Evolutionary conservation across 208 protist genomes (phyloP), one percentile per base, ranked within the genome.

Genomic region (Acanthamoeba divionensis): DNA sequence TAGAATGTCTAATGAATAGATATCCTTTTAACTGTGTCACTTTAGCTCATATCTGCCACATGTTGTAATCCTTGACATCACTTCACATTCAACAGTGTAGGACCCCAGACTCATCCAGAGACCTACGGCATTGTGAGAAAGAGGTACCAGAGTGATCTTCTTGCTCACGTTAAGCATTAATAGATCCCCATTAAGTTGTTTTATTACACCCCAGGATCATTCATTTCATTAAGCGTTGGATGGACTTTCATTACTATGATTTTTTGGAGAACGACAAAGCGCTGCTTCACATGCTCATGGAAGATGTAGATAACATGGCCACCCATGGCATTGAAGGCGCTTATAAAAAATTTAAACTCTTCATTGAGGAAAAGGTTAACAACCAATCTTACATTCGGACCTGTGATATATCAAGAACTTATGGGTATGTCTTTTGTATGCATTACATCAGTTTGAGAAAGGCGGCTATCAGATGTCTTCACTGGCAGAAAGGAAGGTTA

Each of bases 61-160:
- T n/a, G n/a, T n/a, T n/a, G n/a, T n/a, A n/a, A n/a, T n/a, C n/a
- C n/a, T n/a, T n/a, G n/a, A n/a, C n/a, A n/a, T n/a, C n/a, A n/a
- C n/a, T n/a, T n/a, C n/a, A n/a, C n/a, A n/a, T 79, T 79, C 67
- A 50, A 79, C 67, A 79, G 67, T 31, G 67, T 79, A 29, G 67
- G 67, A 48, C 67, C 67, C 1, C n/a, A 57, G 21, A 79, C 67
- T 13, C 67, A 79, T 31, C 67, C 67, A 12, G 67, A 79, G 29
- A 79, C 67, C 10, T 79, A 54, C 67, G 44, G 15, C 10, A 54
- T 54, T 48, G 67, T 79, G 21, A 41, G 67, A 41, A 79, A 79
- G 21, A 41, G 67, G 67, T 79, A 24, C 67, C 6, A 24, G 9
- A 24, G 12, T 9, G 41, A 41, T n/a, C n/a, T n/a, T n/a, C n/a